These are phyloP conservation scores for Malassezia nana DNA, from an alignment of 1,284 basidiomycete species.

Conservation along the genomic window DNA sequence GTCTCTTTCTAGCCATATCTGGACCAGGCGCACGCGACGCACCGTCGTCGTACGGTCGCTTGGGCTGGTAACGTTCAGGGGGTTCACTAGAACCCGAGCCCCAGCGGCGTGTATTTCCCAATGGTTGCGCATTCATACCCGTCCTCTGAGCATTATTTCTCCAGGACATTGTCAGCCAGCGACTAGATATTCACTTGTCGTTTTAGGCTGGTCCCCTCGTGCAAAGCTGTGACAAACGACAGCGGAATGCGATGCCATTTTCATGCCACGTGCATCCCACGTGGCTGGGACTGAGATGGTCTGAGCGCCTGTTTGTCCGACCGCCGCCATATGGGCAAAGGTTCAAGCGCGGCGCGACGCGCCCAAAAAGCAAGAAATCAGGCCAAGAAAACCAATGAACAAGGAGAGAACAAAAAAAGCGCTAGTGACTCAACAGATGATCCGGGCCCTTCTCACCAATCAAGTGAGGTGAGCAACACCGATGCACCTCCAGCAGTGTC, in stretches of 20 bases:
- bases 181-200: not conserved
- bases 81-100: slow-evolving; percentile 20
- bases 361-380: not conserved
- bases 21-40: not conserved
- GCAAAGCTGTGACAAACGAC: not conserved
- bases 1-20: slow-evolving; percentile 36
- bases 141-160: slow-evolving; percentile 41
- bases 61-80: not conserved
- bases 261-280: not conserved
- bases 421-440: not conserved
- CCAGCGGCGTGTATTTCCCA: slow-evolving; percentile 35
- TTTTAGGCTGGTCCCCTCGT: not conserved
- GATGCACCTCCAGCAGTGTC: no score
- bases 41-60: not conserved
- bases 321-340: not conserved
- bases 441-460: not conserved
- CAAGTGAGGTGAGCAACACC: not conserved
- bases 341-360: not conserved
- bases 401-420: not conserved
- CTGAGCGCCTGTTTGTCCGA: not conserved
- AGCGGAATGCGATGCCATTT: not conserved
- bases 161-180: slow-evolving; percentile 35
- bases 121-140: slow-evolving; percentile 44
- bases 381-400: not conserved
- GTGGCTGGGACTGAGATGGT: not conserved